Conservation (phyloP, 2,329 filamentous ascomycete genomes). For the Claviceps sp. region DNA sequence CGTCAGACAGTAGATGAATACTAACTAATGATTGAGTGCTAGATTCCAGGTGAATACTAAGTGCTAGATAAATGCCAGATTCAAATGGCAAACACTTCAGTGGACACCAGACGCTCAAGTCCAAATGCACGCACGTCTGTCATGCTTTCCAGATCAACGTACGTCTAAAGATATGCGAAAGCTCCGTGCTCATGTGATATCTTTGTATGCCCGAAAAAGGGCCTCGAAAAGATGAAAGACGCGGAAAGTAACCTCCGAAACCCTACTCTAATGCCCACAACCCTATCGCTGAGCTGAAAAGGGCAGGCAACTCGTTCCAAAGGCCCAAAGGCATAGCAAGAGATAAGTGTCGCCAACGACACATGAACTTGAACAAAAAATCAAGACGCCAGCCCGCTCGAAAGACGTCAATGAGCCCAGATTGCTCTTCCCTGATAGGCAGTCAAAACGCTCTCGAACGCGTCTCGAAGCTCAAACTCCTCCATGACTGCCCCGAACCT, state of each 20-base stretch:
- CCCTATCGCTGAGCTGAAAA: neutral
- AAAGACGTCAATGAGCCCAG: slow-evolving; percentile 7
- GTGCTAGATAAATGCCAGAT: too few species aligned
- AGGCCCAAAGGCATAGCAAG: neutral
- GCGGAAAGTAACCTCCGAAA: neutral
- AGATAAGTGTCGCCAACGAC: neutral
- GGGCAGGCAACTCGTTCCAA: neutral
- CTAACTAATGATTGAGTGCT: too few species aligned
- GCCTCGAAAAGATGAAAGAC: neutral
- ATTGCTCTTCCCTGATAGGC: slow-evolving; percentile 7
- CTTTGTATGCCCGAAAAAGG: neutral
- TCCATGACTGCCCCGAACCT: slow-evolving; percentile 53
- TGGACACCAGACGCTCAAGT: neutral
- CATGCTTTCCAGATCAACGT: neutral
- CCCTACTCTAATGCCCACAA: neutral
- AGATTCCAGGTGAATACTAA: too few species aligned
- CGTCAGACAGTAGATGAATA: too few species aligned
- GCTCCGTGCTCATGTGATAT: too few species aligned
- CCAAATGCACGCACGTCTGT: neutral
- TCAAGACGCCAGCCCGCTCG: neutral
- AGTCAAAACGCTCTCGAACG: slow-evolving; percentile 48
- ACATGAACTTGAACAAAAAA: neutral
- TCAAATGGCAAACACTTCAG: too few species aligned
- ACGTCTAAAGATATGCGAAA: neutral
- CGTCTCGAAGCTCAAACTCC: slow-evolving; percentile 61